Conservation (phyloP, 2,329 filamentous ascomycete species). For the Hymenotorrendiella dingleyae region DNA sequence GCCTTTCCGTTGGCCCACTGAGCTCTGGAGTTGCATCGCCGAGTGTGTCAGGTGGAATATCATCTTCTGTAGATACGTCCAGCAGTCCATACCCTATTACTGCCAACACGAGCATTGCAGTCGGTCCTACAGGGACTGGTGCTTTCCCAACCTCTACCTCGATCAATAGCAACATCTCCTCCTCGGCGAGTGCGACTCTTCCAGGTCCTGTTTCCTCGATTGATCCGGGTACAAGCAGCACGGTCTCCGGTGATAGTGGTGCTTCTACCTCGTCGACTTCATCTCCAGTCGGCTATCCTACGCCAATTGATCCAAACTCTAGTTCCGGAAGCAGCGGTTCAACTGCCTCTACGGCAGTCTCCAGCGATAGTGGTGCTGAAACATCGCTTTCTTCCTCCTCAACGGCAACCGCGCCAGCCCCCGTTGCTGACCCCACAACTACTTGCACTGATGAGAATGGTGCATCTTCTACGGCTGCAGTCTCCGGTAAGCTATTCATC, state of each 20-base stretch:
- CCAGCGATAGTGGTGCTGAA: neutral
- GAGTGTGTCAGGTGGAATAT: conserved; percentile 7
- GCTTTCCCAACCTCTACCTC: neutral
- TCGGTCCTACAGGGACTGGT: conserved; percentile 5
- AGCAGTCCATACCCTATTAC: conserved; percentile 10
- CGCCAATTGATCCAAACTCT: too few species aligned
- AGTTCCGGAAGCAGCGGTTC: too few species aligned
- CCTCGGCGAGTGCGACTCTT: neutral
- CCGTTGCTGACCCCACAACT: neutral
- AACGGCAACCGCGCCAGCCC: neutral
- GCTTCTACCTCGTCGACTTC: neutral
- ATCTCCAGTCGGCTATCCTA: too few species aligned
- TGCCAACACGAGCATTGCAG: neutral
- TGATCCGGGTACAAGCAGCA: neutral
- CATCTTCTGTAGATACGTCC: conserved; percentile 2
- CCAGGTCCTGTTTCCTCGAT: neutral
- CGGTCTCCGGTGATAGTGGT: neutral
- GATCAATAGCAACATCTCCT: neutral
- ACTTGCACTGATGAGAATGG: conserved; percentile 1
- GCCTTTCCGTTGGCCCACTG: conserved; percentile 2
- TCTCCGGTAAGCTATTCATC: neutral
- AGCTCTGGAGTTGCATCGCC: conserved; percentile 5
- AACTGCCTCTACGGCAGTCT: neutral
- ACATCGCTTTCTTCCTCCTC: neutral
- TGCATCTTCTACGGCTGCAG: neutral